These are phyloP conservation scores for Asterella californica DNA, from an alignment of 225 moss, liverwort and hornwort genomes.

Conservation along the genomic window DNA sequence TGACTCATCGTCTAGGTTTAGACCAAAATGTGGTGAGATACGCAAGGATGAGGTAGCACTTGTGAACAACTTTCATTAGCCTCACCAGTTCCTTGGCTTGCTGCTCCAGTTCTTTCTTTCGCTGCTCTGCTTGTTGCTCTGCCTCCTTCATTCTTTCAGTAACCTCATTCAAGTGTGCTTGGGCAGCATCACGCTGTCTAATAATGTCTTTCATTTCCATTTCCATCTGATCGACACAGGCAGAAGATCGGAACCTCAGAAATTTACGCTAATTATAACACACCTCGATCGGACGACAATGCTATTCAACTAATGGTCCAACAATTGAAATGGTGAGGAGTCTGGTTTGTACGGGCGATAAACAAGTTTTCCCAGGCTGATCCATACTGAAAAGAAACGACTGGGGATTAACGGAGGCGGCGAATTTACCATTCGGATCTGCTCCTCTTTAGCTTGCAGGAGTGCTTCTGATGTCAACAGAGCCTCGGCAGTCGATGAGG, in stretches of 20 bases:
- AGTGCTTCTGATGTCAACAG: conserved; percentile 65
- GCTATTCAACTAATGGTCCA: background rate
- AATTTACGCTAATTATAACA: background rate
- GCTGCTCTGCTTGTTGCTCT: conserved; percentile 59
- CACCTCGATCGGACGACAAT: too few relatives aligned
- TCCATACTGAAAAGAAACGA: background rate
- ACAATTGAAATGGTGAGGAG: too few relatives aligned
- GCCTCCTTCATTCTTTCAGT: conserved; percentile 73
- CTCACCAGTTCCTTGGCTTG: conserved; percentile 45
- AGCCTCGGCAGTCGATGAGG: conserved; percentile 37
- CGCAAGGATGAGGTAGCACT: conserved; percentile 29
- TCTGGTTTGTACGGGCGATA: background rate
- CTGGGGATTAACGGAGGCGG: background rate
- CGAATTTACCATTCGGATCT: conserved; percentile 63
- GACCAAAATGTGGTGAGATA: conserved; percentile 27
- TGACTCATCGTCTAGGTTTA: conserved; percentile 21
- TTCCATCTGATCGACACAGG: conserved; percentile 65
- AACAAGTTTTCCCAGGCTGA: background rate
- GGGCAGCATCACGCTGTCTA: conserved; percentile 82
- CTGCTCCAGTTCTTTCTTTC: conserved; percentile 41
- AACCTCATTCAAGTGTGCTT: conserved; percentile 84
- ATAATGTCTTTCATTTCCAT: conserved; percentile 74
- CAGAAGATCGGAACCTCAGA: background rate
- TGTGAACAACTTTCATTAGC: conserved; percentile 27
- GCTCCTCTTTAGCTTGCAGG: conserved; percentile 87